Conservation (phyloP, 2,329 filamentous ascomycete genomes). For the Verticillium nonalfalfae region DNA sequence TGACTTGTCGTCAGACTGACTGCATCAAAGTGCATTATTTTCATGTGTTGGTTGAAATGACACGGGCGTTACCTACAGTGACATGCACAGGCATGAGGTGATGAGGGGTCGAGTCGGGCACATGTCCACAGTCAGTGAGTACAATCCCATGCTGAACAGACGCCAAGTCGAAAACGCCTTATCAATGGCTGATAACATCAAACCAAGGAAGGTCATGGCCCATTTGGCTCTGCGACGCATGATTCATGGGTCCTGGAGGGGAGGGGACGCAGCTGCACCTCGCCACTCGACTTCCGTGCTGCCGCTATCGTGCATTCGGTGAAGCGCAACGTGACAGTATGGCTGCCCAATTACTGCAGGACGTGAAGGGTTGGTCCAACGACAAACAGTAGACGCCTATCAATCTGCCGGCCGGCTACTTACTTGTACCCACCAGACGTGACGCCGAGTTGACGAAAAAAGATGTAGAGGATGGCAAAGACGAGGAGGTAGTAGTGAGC, state of each 20-base stretch:
- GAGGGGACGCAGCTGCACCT: background rate
- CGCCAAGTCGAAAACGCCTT: background rate
- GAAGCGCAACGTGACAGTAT: background rate
- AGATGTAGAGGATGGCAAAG: background rate
- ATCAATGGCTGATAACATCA: background rate
- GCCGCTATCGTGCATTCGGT: background rate
- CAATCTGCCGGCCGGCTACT: background rate
- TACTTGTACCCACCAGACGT: background rate
- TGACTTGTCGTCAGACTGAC: too few relatives aligned
- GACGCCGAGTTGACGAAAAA: background rate
- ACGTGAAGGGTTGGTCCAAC: background rate
- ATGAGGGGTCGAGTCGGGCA: background rate
- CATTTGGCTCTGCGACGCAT: background rate
- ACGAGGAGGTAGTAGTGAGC: background rate
- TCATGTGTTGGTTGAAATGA: too few relatives aligned
- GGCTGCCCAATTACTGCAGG: background rate
- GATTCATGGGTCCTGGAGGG: background rate
- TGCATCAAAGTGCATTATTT: too few relatives aligned
- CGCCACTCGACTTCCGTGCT: background rate
- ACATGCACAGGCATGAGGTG: background rate
- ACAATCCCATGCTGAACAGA: background rate
- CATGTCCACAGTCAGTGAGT: background rate
- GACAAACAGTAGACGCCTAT: background rate
- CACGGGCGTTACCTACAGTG: too few relatives aligned
- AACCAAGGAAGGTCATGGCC: background rate